Conservation (phyloP, 2,329 filamentous ascomycete genomes). For the Microdochium trichocladiopsis region DNA sequence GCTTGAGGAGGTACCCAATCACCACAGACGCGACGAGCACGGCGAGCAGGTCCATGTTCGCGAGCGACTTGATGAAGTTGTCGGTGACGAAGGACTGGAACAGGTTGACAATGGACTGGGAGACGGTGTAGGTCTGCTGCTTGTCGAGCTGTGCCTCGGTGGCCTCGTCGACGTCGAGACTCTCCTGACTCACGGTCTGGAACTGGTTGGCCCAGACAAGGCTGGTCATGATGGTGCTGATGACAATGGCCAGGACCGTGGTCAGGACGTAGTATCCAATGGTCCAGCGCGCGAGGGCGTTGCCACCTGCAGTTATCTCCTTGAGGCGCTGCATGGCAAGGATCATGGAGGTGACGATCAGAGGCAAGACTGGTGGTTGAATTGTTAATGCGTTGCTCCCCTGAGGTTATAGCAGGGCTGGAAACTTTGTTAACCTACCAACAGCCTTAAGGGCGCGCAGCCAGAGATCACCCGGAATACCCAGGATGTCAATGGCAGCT, state of each 20-base stretch:
- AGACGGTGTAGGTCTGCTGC: conserved; percentile 26
- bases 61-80: conserved; percentile 40
- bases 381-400: background rate
- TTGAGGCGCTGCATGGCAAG: conserved; percentile 40
- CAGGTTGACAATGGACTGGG: conserved; percentile 37
- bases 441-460: conserved; percentile 39
- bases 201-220: conserved; percentile 41
- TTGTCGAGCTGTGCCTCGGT: conserved; percentile 14
- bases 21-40: conserved; percentile 39
- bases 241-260: conserved; percentile 39
- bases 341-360: conserved; percentile 45
- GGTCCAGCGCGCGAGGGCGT: conserved; percentile 37
- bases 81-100: conserved; percentile 40
- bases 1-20: conserved; percentile 37
- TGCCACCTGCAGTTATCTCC: conserved; percentile 34
- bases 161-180: conserved; percentile 11
- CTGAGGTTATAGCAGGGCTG: background rate
- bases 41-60: conserved; percentile 35
- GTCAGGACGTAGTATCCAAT: conserved; percentile 42
- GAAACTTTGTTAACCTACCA: conserved; percentile 22
- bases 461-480: conserved; percentile 42
- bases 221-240: conserved; percentile 36
- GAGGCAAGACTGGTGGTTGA: conserved; percentile 32
- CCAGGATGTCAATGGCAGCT: conserved; percentile 31
- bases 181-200: conserved; percentile 22